These are phyloP conservation scores for Colletotrichum siamense DNA, from an alignment of 2,329 filamentous ascomycete genomes.

Conservation along the genomic window DNA sequence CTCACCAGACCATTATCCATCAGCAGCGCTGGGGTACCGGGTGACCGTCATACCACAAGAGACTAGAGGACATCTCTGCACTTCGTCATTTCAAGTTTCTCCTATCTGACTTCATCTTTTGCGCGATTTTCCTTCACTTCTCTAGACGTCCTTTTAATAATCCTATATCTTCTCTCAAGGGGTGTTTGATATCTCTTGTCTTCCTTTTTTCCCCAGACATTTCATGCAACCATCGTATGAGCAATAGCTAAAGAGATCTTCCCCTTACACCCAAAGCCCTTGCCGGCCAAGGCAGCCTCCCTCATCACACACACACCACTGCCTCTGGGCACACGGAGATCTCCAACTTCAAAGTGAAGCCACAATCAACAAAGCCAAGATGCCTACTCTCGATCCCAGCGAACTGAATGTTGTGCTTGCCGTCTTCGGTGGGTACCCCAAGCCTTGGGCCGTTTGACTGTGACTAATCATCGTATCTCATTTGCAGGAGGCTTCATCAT, in stretches of 20 bases:
- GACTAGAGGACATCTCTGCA: neutral
- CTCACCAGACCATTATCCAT: slow-evolving; percentile 16
- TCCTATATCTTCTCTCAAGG: neutral
- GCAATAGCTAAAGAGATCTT: neutral
- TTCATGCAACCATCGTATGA: neutral
- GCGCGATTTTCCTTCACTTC: neutral
- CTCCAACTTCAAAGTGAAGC: neutral
- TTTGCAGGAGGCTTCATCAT: slow-evolving; percentile 51
- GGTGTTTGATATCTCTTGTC: neutral
- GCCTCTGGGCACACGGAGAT: neutral
- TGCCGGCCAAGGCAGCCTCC: slow-evolving; percentile 14
- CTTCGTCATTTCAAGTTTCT: slow-evolving; percentile 5
- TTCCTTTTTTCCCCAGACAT: neutral
- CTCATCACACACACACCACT: slow-evolving; percentile 3
- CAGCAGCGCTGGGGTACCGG: slow-evolving; percentile 16
- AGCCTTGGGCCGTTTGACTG: neutral
- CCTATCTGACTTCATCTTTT: neutral
- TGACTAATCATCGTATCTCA: neutral
- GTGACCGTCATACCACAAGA: slow-evolving; percentile 16
- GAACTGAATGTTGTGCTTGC: slow-evolving; percentile 55
- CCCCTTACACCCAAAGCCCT: neutral
- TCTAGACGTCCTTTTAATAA: neutral
- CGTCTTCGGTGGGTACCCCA: slow-evolving; percentile 42
- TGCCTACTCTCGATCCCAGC: slow-evolving; percentile 27
- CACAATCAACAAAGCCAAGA: slow-evolving; percentile 11